phyloP scores from a whole-genome alignment of 768 basidiomycete species.

The Lactarius trivialis region DNA sequence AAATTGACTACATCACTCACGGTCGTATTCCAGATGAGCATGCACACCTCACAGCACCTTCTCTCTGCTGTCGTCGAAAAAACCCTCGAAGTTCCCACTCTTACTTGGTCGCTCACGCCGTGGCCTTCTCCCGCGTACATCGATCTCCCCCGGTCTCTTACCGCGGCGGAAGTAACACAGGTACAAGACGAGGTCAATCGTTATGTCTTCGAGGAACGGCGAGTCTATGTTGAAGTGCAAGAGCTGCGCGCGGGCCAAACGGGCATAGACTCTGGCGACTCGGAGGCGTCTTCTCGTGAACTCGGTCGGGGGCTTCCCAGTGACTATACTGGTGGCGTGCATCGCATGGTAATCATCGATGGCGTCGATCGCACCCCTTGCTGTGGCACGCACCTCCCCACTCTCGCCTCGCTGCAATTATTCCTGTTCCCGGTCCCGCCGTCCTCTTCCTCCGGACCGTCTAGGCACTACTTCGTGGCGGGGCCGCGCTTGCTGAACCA shows the following conservation, averaged over 20 bases:
- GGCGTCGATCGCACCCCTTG: slow-evolving; percentile 80
- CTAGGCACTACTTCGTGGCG: slow-evolving; percentile 75
- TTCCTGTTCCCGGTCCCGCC: slow-evolving; percentile 62
- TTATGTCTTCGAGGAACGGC: slow-evolving; percentile 62
- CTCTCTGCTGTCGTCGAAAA: slow-evolving; percentile 75
- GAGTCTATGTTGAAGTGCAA: slow-evolving; percentile 67
- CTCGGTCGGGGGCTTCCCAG: slow-evolving; percentile 56
- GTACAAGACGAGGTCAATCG: slow-evolving; percentile 62
- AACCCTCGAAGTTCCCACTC: slow-evolving; percentile 55
- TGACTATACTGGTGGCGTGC: slow-evolving; percentile 72
- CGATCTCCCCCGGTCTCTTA: slow-evolving; percentile 66
- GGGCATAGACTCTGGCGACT: slow-evolving; percentile 28
- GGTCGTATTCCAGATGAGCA: slow-evolving; percentile 52
- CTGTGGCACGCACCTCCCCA: slow-evolving; percentile 80
- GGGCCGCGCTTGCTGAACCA: slow-evolving; percentile 69
- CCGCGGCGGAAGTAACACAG: slow-evolving; percentile 49
- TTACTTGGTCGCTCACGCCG: slow-evolving; percentile 74
- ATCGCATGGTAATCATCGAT: slow-evolving; percentile 77
- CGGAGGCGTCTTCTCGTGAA: slow-evolving; percentile 41
- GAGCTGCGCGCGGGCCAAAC: slow-evolving; percentile 42
- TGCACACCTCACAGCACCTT: slow-evolving; percentile 82
- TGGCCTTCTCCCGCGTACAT: slow-evolving; percentile 69
- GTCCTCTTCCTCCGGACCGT: slow-evolving; percentile 53
- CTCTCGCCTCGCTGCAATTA: slow-evolving; percentile 64
- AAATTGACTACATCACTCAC: not conserved